These are phyloP conservation scores for Firmiana major DNA, from an alignment of 345 rosid genomes.

Conservation along the genomic window DNA sequence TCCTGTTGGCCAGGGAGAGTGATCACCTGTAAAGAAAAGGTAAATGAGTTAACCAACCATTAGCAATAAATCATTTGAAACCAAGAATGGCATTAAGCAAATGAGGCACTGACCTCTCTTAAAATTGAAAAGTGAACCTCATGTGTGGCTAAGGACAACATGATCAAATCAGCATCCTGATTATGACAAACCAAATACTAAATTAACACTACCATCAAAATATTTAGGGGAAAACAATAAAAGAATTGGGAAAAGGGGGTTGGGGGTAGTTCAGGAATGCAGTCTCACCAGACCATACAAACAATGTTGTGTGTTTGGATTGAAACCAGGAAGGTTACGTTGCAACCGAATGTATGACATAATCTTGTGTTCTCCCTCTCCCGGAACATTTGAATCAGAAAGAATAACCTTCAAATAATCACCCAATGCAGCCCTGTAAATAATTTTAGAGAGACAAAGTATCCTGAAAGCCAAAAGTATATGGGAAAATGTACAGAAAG, in stretches of 20 bases:
- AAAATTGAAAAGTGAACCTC: constrained; percentile 97
- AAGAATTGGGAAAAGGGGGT: neutral
- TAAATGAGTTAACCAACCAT: constrained; percentile 8
- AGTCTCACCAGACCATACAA: constrained; percentile 84
- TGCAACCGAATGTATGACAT: constrained; percentile 92
- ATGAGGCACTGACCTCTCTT: constrained; percentile 68
- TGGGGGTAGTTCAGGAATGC: neutral
- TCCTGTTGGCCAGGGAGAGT: constrained; percentile 90
- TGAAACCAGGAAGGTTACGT: constrained; percentile 75
- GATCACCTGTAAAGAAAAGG: constrained; percentile 50
- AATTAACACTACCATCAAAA: neutral
- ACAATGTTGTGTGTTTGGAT: constrained; percentile 92
- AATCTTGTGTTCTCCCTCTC: constrained; percentile 99
- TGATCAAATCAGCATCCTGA: constrained; percentile 98
- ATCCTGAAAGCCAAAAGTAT: constrained; percentile 43
- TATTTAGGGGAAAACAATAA: neutral
- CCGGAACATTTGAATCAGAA: constrained; percentile 94
- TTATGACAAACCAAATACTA: constrained; percentile 14
- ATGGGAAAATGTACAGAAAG: constrained; percentile 33
- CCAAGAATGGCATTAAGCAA: constrained; percentile 11
- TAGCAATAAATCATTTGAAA: neutral
- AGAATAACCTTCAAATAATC: constrained; percentile 87
- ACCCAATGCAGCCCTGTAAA: constrained; percentile 60
- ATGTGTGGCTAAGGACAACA: constrained; percentile 94
- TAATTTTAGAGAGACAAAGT: constrained; percentile 54